Evolutionary conservation across 441 rosid genomes (phyloP).

Genomic region (Arabidopsis lyrata): DNA sequence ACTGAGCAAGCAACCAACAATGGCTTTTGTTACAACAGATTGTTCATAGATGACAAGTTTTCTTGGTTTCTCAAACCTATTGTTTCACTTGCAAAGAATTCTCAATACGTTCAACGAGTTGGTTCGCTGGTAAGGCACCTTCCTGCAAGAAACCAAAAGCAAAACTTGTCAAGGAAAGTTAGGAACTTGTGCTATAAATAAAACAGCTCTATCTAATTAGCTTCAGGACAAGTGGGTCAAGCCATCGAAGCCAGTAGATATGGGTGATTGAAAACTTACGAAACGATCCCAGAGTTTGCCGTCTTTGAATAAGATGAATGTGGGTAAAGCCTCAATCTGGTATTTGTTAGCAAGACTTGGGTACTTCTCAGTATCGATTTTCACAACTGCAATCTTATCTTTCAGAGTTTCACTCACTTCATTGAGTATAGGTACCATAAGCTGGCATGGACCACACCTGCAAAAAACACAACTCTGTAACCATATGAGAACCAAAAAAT

Average conservation of each 20-base stretch:
- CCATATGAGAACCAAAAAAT: not conserved
- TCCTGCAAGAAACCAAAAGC: conserved; percentile 50
- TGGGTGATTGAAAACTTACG: conserved; percentile 55
- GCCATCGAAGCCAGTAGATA: not conserved
- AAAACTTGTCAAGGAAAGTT: conserved; percentile 11
- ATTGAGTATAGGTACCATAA: conserved; percentile 82
- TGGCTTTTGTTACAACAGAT: not conserved
- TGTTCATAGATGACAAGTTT: conserved; percentile 18
- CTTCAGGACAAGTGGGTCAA: too few species aligned
- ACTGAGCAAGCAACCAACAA: conserved; percentile 4
- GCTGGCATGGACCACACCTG: conserved; percentile 98
- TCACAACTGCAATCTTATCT: conserved; percentile 77
- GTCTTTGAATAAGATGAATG: conserved; percentile 86
- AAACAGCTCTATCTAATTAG: not conserved
- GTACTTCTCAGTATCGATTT: conserved; percentile 95
- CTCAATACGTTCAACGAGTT: conserved; percentile 67
- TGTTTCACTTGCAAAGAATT: conserved; percentile 70
- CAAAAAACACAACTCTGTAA: conserved; percentile 23
- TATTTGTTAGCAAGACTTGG: conserved; percentile 80
- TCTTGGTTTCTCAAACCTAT: conserved; percentile 44
- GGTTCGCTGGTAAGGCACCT: conserved; percentile 71
- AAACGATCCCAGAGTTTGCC: conserved; percentile 86
- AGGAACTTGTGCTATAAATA: too few species aligned
- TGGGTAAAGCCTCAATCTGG: conserved; percentile 81
- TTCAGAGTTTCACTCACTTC: conserved; percentile 73